phyloP scores from a whole-genome alignment of 225 moss, liverwort and hornwort species.

The Polytrichum commune region DNA sequence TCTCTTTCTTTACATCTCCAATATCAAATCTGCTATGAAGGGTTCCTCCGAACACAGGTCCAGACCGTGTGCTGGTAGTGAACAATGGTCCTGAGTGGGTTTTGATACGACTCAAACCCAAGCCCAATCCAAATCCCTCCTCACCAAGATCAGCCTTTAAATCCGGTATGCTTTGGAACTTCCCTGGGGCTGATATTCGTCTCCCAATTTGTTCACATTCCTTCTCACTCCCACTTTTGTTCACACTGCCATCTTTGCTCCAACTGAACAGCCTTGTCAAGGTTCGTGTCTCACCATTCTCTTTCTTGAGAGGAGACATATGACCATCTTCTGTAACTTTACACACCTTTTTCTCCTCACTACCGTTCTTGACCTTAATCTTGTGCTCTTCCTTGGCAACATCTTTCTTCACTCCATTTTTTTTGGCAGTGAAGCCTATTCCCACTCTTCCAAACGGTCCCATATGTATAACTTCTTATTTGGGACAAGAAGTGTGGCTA shows the following conservation, averaged over 20 bases:
- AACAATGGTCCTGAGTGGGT: slow-evolving; percentile 12
- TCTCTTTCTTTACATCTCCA: slow-evolving; percentile 3
- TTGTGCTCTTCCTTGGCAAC: slow-evolving; percentile 15
- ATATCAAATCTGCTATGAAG: slow-evolving; percentile 14
- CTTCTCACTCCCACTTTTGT: neutral
- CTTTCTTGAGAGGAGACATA: slow-evolving; percentile 24
- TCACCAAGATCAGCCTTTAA: slow-evolving; percentile 10
- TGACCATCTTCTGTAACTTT: slow-evolving; percentile 7
- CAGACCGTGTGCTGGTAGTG: slow-evolving; percentile 5
- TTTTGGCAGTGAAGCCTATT: neutral
- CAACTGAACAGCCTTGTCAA: slow-evolving; percentile 3
- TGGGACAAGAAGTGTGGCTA: too few relatives aligned
- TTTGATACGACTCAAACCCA: slow-evolving; percentile 11
- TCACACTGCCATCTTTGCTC: neutral
- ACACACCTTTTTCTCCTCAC: slow-evolving; percentile 2
- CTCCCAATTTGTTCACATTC: neutral
- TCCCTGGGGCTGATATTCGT: slow-evolving; percentile 5
- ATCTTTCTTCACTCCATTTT: slow-evolving; percentile 6
- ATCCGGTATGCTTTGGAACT: slow-evolving; percentile 5
- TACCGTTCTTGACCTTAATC: slow-evolving; percentile 35
- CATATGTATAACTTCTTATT: slow-evolving; percentile 6
- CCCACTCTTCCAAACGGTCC: slow-evolving; percentile 11
- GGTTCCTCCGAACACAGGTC: slow-evolving; percentile 9
- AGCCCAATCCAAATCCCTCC: slow-evolving; percentile 18
- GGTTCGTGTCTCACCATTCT: slow-evolving; percentile 13